Evolutionary conservation across 2,329 filamentous ascomycete species (phyloP).

Genomic region (Fusarium veterinarium): DNA sequence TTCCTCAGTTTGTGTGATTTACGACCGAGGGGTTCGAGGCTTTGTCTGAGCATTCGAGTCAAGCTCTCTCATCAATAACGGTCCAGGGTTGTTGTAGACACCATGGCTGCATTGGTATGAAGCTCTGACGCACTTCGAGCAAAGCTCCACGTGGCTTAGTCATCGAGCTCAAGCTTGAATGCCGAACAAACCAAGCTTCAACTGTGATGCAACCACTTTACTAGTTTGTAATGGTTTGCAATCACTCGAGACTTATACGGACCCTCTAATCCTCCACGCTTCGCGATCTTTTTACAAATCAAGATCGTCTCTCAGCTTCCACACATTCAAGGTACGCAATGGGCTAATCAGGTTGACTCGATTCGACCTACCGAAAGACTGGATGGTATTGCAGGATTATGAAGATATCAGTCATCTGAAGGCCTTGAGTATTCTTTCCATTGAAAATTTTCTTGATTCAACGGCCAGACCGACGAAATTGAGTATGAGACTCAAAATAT

Average conservation of each 20-base stretch:
- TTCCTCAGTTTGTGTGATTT: neutral
- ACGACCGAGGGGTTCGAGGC: neutral
- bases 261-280: neutral
- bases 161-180: conserved; percentile 17
- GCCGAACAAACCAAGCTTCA: neutral
- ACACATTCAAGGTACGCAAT: neutral
- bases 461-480: conserved; percentile 3
- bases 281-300: neutral
- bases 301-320: neutral
- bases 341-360: neutral
- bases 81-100: conserved; percentile 42
- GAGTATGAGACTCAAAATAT: conserved; percentile 6
- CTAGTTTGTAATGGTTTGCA: conserved; percentile 4
- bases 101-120: conserved; percentile 39
- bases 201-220: conserved; percentile 4
- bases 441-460: neutral
- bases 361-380: neutral
- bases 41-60: conserved; percentile 21
- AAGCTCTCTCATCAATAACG: conserved; percentile 20
- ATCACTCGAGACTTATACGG: neutral
- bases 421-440: too few relatives aligned
- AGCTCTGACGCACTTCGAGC: conserved; percentile 37
- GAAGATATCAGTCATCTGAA: neutral
- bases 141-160: conserved; percentile 39
- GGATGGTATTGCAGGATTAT: neutral